Evolutionary conservation across 495 filamentous ascomycete species (phyloP).

Genomic region (Penicillium tannophilum): DNA sequence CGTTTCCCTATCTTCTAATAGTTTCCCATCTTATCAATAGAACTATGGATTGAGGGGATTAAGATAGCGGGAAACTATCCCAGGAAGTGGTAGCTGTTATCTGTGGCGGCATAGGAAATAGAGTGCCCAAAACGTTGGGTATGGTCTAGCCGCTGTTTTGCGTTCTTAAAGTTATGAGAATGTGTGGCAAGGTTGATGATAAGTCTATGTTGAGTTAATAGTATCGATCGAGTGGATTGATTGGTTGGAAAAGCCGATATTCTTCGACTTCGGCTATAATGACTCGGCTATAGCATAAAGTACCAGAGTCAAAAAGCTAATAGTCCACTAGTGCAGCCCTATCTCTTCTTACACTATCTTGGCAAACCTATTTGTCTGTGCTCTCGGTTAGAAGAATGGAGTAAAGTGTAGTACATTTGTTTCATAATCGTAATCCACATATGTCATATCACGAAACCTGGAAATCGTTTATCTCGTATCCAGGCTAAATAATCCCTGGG

Average conservation of each 20-base stretch:
- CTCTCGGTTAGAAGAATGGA: neutral
- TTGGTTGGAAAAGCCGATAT: neutral
- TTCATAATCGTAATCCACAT: too few species aligned
- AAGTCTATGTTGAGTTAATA: neutral
- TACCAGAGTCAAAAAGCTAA: neutral
- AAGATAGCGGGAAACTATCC: neutral
- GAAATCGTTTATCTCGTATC: neutral
- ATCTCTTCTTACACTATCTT: neutral
- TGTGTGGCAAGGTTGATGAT: neutral
- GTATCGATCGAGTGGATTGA: neutral
- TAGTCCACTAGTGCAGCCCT: neutral
- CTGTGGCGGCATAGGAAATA: neutral
- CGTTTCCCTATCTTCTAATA: neutral
- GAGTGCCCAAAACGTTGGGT: neutral
- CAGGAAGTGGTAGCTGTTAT: neutral
- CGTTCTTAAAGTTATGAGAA: neutral
- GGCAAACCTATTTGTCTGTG: neutral
- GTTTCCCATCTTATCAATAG: neutral
- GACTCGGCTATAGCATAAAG: neutral
- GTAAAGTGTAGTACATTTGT: too few species aligned
- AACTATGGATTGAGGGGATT: neutral
- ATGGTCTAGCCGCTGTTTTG: neutral
- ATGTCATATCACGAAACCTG: neutral
- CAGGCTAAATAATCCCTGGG: neutral
- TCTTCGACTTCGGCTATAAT: neutral